phyloP scores from a whole-genome alignment of 2,329 filamentous ascomycete species.

The Fusarium chaquense region DNA sequence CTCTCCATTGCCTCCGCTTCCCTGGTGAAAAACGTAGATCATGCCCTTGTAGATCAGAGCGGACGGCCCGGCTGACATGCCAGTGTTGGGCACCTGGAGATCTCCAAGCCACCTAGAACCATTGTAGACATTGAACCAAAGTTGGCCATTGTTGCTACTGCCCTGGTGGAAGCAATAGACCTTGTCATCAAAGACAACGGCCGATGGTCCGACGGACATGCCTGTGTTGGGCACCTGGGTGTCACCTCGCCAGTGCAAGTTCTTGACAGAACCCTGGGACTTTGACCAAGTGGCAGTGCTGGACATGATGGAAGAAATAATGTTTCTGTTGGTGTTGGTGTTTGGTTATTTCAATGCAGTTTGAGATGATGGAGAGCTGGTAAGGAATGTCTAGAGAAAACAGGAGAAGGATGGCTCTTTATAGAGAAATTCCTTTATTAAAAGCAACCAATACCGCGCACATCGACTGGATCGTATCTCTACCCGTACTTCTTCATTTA shows the following conservation, averaged over 20 bases:
- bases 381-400: not conserved
- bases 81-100: not conserved
- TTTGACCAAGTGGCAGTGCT: not conserved
- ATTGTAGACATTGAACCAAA: not conserved
- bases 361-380: not conserved
- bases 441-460: not conserved
- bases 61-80: not conserved
- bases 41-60: not conserved
- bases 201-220: not conserved
- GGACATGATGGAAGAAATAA: not conserved
- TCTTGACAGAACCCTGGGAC: not conserved
- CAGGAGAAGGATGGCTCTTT: not conserved
- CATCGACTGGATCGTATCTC: accelerated
- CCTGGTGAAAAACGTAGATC: not conserved
- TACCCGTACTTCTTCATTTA: accelerated
- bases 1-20: not conserved
- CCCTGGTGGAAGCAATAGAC: not conserved
- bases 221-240: not conserved
- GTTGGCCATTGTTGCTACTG: not conserved
- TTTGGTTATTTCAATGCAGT: not conserved
- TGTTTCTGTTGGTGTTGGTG: not conserved
- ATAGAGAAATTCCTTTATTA: not conserved
- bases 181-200: not conserved
- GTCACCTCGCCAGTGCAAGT: not conserved
- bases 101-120: not conserved